Percentiles rank a stretch among this genome's conserved stretches.
phyloP scores from a whole-genome alignment of 345 rosid species.

The Xanthoceras sorbifolium region DNA sequence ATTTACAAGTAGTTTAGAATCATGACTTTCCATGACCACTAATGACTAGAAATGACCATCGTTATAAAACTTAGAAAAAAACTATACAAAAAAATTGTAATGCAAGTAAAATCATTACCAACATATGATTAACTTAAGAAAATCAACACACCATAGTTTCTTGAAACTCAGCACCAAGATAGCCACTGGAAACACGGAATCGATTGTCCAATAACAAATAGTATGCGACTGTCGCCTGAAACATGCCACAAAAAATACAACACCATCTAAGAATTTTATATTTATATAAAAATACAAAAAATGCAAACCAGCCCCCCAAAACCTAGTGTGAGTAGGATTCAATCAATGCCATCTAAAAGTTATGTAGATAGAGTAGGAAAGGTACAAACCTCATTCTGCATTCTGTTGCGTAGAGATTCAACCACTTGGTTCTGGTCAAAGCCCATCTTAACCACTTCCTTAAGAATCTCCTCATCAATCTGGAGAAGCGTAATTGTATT shows the following conservation, averaged over 20 bases:
- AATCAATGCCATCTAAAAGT: background rate
- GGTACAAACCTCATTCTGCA: conserved; percentile 68
- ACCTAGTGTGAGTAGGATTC: background rate
- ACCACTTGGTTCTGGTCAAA: conserved; percentile 67
- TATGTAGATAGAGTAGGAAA: conserved; percentile 14
- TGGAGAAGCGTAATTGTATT: conserved; percentile 30
- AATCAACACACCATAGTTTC: conserved; percentile 57
- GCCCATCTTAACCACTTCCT: conserved; percentile 73
- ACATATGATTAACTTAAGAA: background rate
- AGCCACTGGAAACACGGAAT: conserved; percentile 70
- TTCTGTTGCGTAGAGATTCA: conserved; percentile 79
- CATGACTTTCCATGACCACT: background rate
- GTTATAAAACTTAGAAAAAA: background rate
- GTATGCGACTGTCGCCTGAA: conserved; percentile 94
- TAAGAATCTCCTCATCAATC: conserved; percentile 90
- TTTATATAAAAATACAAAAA: background rate
- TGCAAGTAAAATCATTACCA: background rate
- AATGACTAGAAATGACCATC: background rate
- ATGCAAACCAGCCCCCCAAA: background rate
- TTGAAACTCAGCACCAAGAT: conserved; percentile 80
- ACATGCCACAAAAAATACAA: conserved; percentile 26
- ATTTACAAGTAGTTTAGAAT: conserved; percentile 6
- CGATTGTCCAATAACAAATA: conserved; percentile 82
- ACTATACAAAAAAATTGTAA: background rate
- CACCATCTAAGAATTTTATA: background rate